phyloP scores from a whole-genome alignment of 164 flowering plant species.

The Litsea cubeba region DNA sequence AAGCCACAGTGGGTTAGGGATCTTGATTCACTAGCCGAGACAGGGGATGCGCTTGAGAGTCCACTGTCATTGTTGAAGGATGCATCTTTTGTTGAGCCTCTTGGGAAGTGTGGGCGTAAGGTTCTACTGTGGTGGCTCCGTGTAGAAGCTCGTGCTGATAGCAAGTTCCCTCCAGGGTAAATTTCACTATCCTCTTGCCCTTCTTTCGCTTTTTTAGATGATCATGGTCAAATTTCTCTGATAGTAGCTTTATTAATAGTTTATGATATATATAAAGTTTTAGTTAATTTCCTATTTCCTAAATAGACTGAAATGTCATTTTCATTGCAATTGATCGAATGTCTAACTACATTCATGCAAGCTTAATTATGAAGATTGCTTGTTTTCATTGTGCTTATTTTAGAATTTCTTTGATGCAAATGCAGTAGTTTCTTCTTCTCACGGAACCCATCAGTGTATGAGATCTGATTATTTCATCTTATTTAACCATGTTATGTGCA shows the following conservation, averaged over 20 bases:
- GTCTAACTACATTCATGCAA: not conserved
- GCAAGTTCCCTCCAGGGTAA: slow-evolving; percentile 93
- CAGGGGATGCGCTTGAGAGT: slow-evolving; percentile 52
- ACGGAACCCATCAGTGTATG: not conserved
- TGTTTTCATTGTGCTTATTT: not conserved
- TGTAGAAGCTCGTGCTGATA: slow-evolving; percentile 91
- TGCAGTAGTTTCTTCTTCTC: not conserved
- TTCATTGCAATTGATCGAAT: not conserved
- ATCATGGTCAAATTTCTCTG: not conserved
- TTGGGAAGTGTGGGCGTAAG: slow-evolving; percentile 89
- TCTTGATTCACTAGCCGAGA: slow-evolving; percentile 40
- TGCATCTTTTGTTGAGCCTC: slow-evolving; percentile 77
- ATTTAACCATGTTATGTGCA: not conserved
- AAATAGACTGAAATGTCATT: not conserved
- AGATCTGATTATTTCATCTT: not conserved
- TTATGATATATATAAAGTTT: not conserved
- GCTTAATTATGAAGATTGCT: not conserved
- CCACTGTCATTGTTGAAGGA: slow-evolving; percentile 74
- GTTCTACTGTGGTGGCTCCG: slow-evolving; percentile 98
- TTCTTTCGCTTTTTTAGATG: not conserved
- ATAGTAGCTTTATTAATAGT: no score
- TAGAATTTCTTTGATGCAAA: not conserved
- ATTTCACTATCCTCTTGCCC: slow-evolving; percentile 11
- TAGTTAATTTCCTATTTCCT: no score
- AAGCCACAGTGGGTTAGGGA: slow-evolving; percentile 78